Base-by-base conservation (phyloP, 2,329 filamentous ascomycete genomes). In the Aureobasidium pullulans region DNA sequence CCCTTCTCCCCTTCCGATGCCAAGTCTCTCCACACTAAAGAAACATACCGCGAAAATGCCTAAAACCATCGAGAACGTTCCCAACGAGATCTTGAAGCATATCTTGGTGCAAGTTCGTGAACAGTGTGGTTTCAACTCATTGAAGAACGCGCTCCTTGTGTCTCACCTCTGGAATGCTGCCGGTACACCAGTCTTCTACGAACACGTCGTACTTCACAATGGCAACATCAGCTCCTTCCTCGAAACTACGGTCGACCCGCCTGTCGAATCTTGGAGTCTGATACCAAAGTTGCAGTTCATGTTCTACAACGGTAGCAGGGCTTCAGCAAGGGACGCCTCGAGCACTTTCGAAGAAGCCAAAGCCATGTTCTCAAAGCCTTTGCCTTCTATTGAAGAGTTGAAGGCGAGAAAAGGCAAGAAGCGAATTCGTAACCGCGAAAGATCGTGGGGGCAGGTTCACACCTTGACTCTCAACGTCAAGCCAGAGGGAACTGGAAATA, bases 41-140 rank as follows among this genome's bases (percentile, higher is more conserved):
- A 13, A 36, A 36, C 34, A 36, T 4, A 36, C 13, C 34, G 16
- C 47, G 7, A 28, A 1, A 16, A 49, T 49, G 49, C 36, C 49
- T 15, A 31, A 13, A 31, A 52, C 49, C 23, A 52, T 54, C 15
- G 19, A 42, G 10, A 34, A 58, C 23, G 31, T 58, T 3, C 56
- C 43, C 28, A 54, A 43, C 8, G 50, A 54, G 29, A 28, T 44
- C 9, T 28, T 54, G 28, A 54, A 43, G 39, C 39, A 40, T 16
- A 44, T 54, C 11, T 28, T 54, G 28, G 50, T 54, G 28, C 37
- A 54, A 32, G 50, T 54, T 32, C 50, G 50, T 44, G 50, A 54
- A 23, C 39, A 43, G 28, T 23, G 36, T 8, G 50, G 50, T 6
- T 54, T 42, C 13, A 40, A 13, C n/a, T 15, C 50, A 4, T 39